A percentile compares a stretch with the other conserved stretches of the same genome.
These are phyloP conservation scores for Mycocentrospora acerina DNA, from an alignment of 2,329 filamentous ascomycete genomes.

Conservation along the genomic window DNA sequence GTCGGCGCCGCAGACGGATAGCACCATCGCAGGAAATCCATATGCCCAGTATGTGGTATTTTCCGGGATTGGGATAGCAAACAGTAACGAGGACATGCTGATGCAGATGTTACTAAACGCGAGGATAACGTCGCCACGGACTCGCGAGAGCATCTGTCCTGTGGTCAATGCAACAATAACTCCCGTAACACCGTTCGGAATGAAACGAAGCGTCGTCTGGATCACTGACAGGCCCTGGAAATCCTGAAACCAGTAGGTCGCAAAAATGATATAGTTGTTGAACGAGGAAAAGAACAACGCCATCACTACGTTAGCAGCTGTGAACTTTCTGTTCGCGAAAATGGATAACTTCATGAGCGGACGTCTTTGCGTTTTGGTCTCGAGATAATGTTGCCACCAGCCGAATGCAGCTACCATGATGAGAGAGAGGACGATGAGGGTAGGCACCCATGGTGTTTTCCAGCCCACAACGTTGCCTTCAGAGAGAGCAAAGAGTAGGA, in stretches of 20 bases:
- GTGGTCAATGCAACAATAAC: conserved; percentile 59
- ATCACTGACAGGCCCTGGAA: conserved; percentile 63
- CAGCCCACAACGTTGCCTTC: conserved; percentile 71
- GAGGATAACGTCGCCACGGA: conserved; percentile 61
- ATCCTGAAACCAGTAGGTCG: conserved; percentile 71
- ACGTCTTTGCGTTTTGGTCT: conserved; percentile 51
- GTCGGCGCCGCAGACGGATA: conserved; percentile 67
- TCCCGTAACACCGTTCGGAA: conserved; percentile 65
- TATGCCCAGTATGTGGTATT: conserved; percentile 67
- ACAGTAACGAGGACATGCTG: conserved; percentile 59
- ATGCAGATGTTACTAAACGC: conserved; percentile 60
- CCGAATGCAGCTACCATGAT: conserved; percentile 59
- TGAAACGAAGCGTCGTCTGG: conserved; percentile 69
- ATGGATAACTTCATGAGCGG: conserved; percentile 69
- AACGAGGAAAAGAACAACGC: conserved; percentile 67
- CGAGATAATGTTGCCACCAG: conserved; percentile 63
- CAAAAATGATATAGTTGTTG: conserved; percentile 67
- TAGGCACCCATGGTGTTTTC: conserved; percentile 62
- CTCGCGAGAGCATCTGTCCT: conserved; percentile 42
- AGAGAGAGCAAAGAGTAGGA: conserved; percentile 66
- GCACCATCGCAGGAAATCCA: conserved; percentile 65
- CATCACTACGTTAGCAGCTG: conserved; percentile 66
- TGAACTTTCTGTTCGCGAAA: conserved; percentile 62
- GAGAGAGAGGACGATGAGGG: conserved; percentile 60
- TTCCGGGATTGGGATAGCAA: conserved; percentile 63